A percentile compares a stretch with the other conserved stretches of the same genome.
Evolutionary conservation across 2,329 filamentous ascomycete species (phyloP).

Genomic region (Fusarium abutilonis): DNA sequence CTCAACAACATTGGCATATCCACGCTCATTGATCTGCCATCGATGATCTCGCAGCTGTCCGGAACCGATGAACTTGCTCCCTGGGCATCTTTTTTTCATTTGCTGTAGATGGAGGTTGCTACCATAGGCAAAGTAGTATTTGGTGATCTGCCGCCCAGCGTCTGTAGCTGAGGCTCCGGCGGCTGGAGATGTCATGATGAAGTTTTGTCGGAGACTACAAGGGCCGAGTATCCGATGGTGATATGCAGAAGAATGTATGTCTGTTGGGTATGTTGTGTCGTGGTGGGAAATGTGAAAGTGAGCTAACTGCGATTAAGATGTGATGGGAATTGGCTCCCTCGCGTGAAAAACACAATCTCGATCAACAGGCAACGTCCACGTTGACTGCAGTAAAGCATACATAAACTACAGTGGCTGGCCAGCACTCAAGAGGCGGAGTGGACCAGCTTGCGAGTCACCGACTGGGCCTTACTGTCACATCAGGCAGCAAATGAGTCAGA

Average conservation of each 20-base stretch:
- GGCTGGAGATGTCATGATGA: slow-evolving; percentile 40
- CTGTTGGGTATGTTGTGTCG: slow-evolving; percentile 10
- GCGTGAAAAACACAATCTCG: slow-evolving; percentile 25
- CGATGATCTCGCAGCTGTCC: slow-evolving; percentile 53
- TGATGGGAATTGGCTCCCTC: slow-evolving; percentile 39
- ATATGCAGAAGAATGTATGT: slow-evolving; percentile 1
- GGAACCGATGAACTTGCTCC: slow-evolving; percentile 52
- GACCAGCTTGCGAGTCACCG: slow-evolving; percentile 7
- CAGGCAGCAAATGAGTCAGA: slow-evolving; percentile 44
- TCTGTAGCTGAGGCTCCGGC: slow-evolving; percentile 29
- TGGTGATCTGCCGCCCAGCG: slow-evolving; percentile 42
- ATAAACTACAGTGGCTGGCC: slow-evolving; percentile 22
- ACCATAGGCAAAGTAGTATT: slow-evolving; percentile 59
- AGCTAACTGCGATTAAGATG: slow-evolving; percentile 38
- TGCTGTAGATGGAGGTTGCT: slow-evolving; percentile 58
- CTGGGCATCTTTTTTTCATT: slow-evolving; percentile 57
- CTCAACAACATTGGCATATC: slow-evolving; percentile 56
- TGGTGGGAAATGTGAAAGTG: slow-evolving; percentile 29
- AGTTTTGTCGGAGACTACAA: slow-evolving; percentile 39
- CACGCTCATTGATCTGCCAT: slow-evolving; percentile 60
- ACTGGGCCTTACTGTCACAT: slow-evolving; percentile 31
- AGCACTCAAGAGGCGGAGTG: slow-evolving; percentile 23
- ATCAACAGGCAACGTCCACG: slow-evolving; percentile 25
- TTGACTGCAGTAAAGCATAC: slow-evolving; percentile 23
- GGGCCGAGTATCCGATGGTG: slow-evolving; percentile 39